A percentile compares a stretch with the other conserved stretches of the same genome.
Evolutionary conservation across 768 basidiomycete genomes (phyloP).

Genomic region (Coprinopsis marcescibilis): DNA sequence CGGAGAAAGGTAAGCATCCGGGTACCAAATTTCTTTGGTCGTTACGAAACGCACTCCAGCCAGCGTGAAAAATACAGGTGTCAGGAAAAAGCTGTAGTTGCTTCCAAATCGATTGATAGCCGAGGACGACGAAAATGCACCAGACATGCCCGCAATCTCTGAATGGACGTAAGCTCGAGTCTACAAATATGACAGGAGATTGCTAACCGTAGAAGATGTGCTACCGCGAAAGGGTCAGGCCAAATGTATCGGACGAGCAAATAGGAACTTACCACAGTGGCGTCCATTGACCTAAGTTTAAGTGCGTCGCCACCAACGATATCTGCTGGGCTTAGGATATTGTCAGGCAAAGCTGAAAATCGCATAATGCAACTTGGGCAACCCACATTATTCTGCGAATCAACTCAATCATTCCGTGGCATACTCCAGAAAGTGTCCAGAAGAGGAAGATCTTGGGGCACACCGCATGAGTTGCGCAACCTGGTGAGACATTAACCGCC

Average conservation of each 20-base stretch:
- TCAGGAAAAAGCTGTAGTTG: slow-evolving; percentile 30
- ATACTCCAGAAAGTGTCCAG: slow-evolving; percentile 27
- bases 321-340: slow-evolving; percentile 22
- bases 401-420: slow-evolving; percentile 30
- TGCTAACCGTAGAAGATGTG: slow-evolving; percentile 24
- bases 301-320: slow-evolving; percentile 27
- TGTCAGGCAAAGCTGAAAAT: background rate
- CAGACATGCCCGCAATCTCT: slow-evolving; percentile 26
- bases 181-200: background rate
- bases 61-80: slow-evolving; percentile 24
- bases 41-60: slow-evolving; percentile 16
- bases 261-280: slow-evolving; percentile 25
- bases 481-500: background rate
- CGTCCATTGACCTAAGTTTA: slow-evolving; percentile 29
- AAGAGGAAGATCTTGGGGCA: slow-evolving; percentile 23
- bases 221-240: too few species aligned
- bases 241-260: too few species aligned
- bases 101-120: slow-evolving; percentile 27
- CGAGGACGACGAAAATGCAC: slow-evolving; percentile 25
- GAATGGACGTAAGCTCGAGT: background rate
- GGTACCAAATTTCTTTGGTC: background rate
- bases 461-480: background rate
- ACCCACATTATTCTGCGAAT: slow-evolving; percentile 30
- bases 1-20: background rate
- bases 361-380: background rate